phyloP scores from a whole-genome alignment of 345 rosid species.

The Syzygium oleosum region DNA sequence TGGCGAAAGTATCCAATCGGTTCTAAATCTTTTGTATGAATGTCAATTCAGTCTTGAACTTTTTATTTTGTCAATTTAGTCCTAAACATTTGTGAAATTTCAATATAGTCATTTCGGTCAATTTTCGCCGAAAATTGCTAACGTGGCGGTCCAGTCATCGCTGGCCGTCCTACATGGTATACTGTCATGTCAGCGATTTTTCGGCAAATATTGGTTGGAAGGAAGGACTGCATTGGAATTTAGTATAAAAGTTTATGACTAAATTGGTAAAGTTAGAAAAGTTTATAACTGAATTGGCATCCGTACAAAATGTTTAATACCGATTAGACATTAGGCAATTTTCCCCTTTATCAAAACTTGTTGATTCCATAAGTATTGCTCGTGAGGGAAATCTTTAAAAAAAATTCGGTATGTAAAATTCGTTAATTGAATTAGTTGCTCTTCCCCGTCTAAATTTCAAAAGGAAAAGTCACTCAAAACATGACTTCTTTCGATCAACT shows the following conservation, averaged over 20 bases:
- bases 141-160: rapidly evolving
- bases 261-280: too few species aligned
- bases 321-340: background rate
- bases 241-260: too few species aligned
- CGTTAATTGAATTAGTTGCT: background rate
- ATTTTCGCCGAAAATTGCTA: rapidly evolving
- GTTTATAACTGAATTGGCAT: too few species aligned
- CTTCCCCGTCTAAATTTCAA: background rate
- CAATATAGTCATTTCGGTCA: rapidly evolving
- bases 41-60: too few species aligned
- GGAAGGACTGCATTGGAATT: background rate
- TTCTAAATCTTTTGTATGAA: too few species aligned
- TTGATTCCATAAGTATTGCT: background rate
- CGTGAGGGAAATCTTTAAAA: background rate
- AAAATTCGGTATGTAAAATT: background rate
- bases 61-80: too few species aligned
- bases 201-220: too few species aligned
- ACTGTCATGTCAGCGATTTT: too few species aligned
- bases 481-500: background rate
- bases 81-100: too few species aligned
- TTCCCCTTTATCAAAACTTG: background rate
- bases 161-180: background rate
- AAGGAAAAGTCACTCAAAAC: background rate
- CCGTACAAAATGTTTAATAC: too few species aligned
- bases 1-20: background rate